Base-by-base conservation (phyloP, 805 yeast genomes). In the Kodamaea nitidulidarum region DNA sequence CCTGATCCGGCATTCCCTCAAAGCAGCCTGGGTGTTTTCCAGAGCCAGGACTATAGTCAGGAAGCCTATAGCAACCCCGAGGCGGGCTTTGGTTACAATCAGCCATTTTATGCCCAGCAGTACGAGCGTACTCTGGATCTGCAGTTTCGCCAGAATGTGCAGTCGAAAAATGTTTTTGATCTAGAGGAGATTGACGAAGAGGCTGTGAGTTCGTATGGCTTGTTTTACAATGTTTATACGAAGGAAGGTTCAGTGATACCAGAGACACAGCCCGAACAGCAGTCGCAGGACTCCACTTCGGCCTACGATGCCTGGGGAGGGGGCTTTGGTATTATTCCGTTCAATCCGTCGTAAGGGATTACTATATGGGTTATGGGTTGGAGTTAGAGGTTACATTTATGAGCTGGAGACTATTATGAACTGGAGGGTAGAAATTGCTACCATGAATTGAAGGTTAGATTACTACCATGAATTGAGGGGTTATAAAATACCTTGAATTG, bases 291-390 rank as follows among this genome's bases (percentile, higher is more conserved):
- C 4, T 36, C 41, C 3, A 43, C 43, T 1, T 38, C 49, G 24
- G 52, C 51, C 3, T 61, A 61, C 40, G 70, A 64, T 40, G 58
- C 52, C 26, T 48, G 63, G 47, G 55, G 60, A 7, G 60, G 62
- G 7, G 56, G 61, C 3, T 63, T 61, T 43, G 71, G 69, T 1
- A 58, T 61, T 36, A 58, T 68, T 40, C 74, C 74, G 1, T 68
- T 68, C 54, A 68, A 68, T 41, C 74, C 73, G 15, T 62, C 67
- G 9, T 64, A 45, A 39, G 27, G 11, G 7, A 7, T 9, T n/a
- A n/a, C n/a, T n/a, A n/a, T n/a, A n/a, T n/a, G n/a, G n/a, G n/a
- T n/a, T n/a, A n/a, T n/a, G n/a, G n/a, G n/a, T n/a, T n/a, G n/a
- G n/a, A n/a, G n/a, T n/a, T n/a, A n/a, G n/a, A n/a, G n/a, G n/a